Conservation (phyloP, 345 rosid genomes). For the Zanthoxylum bungeanum region DNA sequence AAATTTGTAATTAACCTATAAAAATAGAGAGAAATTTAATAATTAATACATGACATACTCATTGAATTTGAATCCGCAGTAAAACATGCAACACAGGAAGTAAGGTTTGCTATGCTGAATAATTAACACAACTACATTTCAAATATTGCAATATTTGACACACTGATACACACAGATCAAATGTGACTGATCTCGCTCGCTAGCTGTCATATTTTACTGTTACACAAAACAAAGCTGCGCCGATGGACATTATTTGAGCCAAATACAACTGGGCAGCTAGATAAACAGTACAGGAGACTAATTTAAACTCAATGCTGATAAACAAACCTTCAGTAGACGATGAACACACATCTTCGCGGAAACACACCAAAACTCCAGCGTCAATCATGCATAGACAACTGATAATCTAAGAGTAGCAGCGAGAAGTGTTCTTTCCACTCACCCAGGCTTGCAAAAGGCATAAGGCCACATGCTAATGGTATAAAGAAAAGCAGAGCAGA, state of each 20-base stretch:
- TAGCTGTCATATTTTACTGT: neutral
- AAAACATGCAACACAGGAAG: neutral
- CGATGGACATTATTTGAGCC: neutral
- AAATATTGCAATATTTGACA: neutral
- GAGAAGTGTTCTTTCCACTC: conserved; percentile 72
- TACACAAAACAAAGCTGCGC: neutral
- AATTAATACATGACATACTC: too few relatives aligned
- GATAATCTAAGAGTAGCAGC: conserved; percentile 11
- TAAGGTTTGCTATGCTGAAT: neutral
- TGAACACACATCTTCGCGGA: neutral
- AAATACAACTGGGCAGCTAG: neutral
- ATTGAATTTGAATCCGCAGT: too few relatives aligned
- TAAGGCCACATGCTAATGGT: conserved; percentile 62
- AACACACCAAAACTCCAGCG: neutral
- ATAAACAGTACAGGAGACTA: neutral
- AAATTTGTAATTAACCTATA: too few relatives aligned
- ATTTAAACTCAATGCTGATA: neutral
- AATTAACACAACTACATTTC: neutral
- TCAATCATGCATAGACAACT: conserved; percentile 11
- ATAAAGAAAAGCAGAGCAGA: conserved; percentile 36
- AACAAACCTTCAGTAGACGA: neutral
- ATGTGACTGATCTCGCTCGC: neutral
- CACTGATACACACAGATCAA: neutral
- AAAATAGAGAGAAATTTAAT: too few relatives aligned
- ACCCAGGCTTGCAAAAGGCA: conserved; percentile 62